Conservation (phyloP, 2,329 filamentous ascomycete genomes). For the Thermothelomyces thermophilus region DNA sequence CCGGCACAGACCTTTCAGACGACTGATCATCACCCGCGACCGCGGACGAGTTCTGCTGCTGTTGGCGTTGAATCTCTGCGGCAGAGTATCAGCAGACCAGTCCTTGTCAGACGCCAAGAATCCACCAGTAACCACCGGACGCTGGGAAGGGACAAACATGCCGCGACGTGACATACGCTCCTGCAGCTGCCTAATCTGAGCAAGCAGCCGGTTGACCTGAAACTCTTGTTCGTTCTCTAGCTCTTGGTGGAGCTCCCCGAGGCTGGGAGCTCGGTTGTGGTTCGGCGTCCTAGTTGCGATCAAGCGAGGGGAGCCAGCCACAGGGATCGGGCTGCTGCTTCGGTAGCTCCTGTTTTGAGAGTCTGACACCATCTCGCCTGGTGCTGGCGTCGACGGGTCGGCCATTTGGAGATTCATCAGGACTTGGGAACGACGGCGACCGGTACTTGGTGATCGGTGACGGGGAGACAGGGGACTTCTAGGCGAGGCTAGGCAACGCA, state of each 20-base stretch:
- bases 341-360: conserved; percentile 26
- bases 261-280: conserved; percentile 61
- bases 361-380: conserved; percentile 60
- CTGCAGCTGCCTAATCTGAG: conserved; percentile 71
- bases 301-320: conserved; percentile 37
- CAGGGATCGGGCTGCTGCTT: conserved; percentile 39
- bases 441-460: conserved; percentile 41
- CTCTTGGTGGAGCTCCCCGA: conserved; percentile 73
- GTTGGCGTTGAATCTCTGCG: conserved; percentile 48
- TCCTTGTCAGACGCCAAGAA: too few relatives aligned
- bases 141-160: too few relatives aligned
- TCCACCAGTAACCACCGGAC: too few relatives aligned
- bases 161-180: conserved; percentile 12
- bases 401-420: conserved; percentile 69
- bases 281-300: conserved; percentile 47
- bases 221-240: conserved; percentile 73
- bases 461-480: conserved; percentile 42
- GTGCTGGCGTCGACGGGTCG: conserved; percentile 59
- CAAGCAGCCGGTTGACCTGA: conserved; percentile 70
- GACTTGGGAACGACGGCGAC: conserved; percentile 60
- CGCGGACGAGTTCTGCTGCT: conserved; percentile 32
- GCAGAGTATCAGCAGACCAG: too few relatives aligned
- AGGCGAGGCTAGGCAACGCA: conserved; percentile 38
- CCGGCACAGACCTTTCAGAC: conserved; percentile 36
- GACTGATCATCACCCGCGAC: conserved; percentile 31